Evolutionary conservation across 2,329 filamentous ascomycete species (phyloP).

Genomic region (Harringtonia aguacate): DNA sequence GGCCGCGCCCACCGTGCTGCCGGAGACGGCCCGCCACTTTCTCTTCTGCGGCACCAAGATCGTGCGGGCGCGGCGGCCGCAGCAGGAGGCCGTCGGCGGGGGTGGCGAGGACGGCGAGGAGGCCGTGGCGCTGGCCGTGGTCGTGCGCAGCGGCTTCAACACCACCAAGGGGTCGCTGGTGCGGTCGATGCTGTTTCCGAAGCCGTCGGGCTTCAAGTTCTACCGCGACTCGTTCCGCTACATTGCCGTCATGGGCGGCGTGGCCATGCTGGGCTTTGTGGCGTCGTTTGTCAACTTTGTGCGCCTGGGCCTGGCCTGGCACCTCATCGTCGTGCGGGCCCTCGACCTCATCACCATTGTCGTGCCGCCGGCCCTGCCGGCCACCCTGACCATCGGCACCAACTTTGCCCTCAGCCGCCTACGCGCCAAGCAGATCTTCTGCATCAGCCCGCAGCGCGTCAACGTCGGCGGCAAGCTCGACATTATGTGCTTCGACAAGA

Average conservation of each 20-base stretch:
- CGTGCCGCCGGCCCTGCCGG: conserved; percentile 86
- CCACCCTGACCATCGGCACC: conserved; percentile 90
- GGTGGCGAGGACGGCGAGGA: conserved; percentile 51
- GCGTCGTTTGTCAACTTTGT: conserved; percentile 92
- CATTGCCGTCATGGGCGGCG: conserved; percentile 87
- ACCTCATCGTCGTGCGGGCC: conserved; percentile 82
- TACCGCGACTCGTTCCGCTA: conserved; percentile 97
- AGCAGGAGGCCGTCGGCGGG: conserved; percentile 36
- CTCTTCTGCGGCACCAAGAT: conserved; percentile 94
- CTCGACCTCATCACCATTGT: conserved; percentile 96
- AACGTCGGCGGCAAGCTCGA: conserved; percentile 96
- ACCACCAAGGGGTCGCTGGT: conserved; percentile 95
- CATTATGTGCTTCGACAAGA: conserved; percentile 97
- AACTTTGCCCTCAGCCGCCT: conserved; percentile 85
- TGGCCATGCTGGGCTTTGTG: conserved; percentile 78
- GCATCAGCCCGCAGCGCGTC: conserved; percentile 92
- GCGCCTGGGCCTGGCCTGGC: conserved; percentile 71
- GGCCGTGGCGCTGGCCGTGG: conserved; percentile 82
- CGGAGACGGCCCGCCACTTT: conserved; percentile 78
- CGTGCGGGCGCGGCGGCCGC: conserved; percentile 77
- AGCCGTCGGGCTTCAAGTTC: conserved; percentile 97
- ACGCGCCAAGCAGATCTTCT: conserved; percentile 87
- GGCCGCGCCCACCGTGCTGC: conserved; percentile 68
- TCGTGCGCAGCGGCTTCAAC: conserved; percentile 90
- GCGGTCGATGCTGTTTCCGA: conserved; percentile 96